Base-by-base conservation (phyloP, 139 green algal genomes). In the Mesotaenium endlicherianum region DNA sequence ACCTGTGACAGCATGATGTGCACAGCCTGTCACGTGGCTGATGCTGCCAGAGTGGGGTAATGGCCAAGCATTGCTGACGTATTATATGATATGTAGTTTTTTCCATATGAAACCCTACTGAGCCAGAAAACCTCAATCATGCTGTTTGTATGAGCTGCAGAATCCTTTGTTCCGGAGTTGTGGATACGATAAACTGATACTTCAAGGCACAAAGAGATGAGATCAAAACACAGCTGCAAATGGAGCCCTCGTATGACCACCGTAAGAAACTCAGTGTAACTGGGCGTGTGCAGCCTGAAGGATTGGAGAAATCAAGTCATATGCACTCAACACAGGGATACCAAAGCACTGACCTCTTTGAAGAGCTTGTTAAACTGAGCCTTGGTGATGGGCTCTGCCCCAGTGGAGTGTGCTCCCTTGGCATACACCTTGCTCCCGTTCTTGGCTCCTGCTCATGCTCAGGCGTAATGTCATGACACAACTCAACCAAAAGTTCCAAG, bases 401-500 rank as follows among this genome's bases (percentile, higher is more conserved):
- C 49, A 14, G 49, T 30, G 49, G 49, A 59, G 49, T 59, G 49
- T 14, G 14, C 49, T 14, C 70, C 70, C 47, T 78, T 78, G 5
- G 49, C 70, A 53, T 69, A 78, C 4, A 78, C 40, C 5, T 6
- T 31, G 5, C 39, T 6, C 6, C 70, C 70, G 6, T n/a, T 44
- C 31, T 78, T 78, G 5, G 70, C 45, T 59, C 8, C 70, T 78
- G 70, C 70, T n/a, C n/a, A n/a, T n/a, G n/a, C n/a, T n/a, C n/a
- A n/a, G n/a, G n/a, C n/a, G n/a, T n/a, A n/a, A n/a, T n/a, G n/a
- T n/a, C n/a, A n/a, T n/a, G n/a, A 78, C 36, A 42, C 17, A 14
- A 78, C 47, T 38, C 38, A 64, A 44, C 34, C 4, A 78, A 53
- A 5, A 34, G 16, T 69, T 78, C 4, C 36, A 38, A 34, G 3